Conservation (phyloP, 225 moss, liverwort and hornwort species). For the Ulota crispa region DNA sequence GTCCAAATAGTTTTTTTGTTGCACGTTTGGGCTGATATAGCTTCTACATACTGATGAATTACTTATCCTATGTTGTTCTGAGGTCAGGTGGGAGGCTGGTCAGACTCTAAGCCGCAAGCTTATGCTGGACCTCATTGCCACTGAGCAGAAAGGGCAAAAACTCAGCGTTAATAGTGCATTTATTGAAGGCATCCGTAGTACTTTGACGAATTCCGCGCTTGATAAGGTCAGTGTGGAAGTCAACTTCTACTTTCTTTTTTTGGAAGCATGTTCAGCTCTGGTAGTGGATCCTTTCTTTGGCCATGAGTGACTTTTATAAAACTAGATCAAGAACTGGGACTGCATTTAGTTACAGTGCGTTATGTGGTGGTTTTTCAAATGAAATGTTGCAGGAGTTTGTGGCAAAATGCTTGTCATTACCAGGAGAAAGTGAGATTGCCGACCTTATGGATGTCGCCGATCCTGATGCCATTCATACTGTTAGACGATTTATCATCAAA, state of each 20-base stretch:
- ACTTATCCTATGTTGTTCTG: background rate
- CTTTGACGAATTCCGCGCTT: constrained; percentile 63
- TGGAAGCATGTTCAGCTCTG: background rate
- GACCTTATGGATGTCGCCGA: constrained; percentile 87
- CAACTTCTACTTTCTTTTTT: background rate
- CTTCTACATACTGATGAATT: background rate
- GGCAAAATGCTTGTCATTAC: constrained; percentile 78
- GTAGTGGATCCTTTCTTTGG: background rate
- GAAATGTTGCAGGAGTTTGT: constrained; percentile 67
- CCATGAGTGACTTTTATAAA: background rate
- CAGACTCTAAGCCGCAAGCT: constrained; percentile 85
- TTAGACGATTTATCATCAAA: constrained; percentile 67
- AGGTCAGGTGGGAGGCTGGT: constrained; percentile 88
- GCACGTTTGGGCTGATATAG: background rate
- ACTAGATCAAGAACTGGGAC: background rate
- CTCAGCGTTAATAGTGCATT: constrained; percentile 58
- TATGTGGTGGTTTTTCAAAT: background rate
- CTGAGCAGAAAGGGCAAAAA: constrained; percentile 64
- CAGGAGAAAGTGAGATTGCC: constrained; percentile 91
- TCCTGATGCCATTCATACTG: constrained; percentile 93
- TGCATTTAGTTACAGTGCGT: background rate
- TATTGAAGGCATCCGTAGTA: constrained; percentile 78
- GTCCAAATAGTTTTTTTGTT: background rate
- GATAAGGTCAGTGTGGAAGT: constrained; percentile 59
- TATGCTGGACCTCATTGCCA: constrained; percentile 70